phyloP scores from a whole-genome alignment of 441 rosid genomes.

The Erodium moschatum region DNA sequence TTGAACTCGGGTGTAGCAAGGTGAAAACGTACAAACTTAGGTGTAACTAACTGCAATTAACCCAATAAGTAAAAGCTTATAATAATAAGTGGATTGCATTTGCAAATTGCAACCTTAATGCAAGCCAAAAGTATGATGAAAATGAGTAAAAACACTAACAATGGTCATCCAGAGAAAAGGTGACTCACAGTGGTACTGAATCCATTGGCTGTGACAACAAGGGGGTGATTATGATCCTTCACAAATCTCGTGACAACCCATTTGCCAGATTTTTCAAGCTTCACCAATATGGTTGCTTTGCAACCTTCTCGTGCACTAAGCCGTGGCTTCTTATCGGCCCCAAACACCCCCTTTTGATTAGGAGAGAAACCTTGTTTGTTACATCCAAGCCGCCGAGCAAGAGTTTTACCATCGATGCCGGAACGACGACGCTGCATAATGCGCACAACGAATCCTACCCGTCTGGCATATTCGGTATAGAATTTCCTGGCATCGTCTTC shows the following conservation, averaged over 20 bases:
- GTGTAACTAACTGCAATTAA: too few species aligned
- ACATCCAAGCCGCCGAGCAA: slow-evolving; percentile 69
- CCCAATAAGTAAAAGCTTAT: too few species aligned
- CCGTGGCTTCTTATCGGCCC: slow-evolving; percentile 45
- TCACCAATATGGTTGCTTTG: slow-evolving; percentile 61
- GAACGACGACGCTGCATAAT: slow-evolving; percentile 65
- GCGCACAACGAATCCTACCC: slow-evolving; percentile 59
- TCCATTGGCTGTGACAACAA: slow-evolving; percentile 21
- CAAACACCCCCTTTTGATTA: slow-evolving; percentile 35
- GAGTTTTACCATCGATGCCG: slow-evolving; percentile 60
- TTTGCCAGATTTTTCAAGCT: slow-evolving; percentile 53
- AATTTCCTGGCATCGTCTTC: slow-evolving; percentile 59
- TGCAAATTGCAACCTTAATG: not conserved
- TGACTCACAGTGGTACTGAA: slow-evolving; percentile 16
- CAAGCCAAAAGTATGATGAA: not conserved
- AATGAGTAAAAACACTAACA: not conserved
- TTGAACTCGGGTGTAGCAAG: too few species aligned
- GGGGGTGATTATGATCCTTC: slow-evolving; percentile 43
- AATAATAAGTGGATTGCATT: not conserved
- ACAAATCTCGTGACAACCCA: slow-evolving; percentile 64
- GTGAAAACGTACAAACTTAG: too few species aligned
- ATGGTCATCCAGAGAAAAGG: slow-evolving; percentile 33
- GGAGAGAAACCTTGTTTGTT: slow-evolving; percentile 73
- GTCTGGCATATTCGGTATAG: slow-evolving; percentile 52
- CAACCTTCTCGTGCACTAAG: slow-evolving; percentile 74